Conservation (phyloP, 441 rosid genomes). For the Adansonia madagascariensis region DNA sequence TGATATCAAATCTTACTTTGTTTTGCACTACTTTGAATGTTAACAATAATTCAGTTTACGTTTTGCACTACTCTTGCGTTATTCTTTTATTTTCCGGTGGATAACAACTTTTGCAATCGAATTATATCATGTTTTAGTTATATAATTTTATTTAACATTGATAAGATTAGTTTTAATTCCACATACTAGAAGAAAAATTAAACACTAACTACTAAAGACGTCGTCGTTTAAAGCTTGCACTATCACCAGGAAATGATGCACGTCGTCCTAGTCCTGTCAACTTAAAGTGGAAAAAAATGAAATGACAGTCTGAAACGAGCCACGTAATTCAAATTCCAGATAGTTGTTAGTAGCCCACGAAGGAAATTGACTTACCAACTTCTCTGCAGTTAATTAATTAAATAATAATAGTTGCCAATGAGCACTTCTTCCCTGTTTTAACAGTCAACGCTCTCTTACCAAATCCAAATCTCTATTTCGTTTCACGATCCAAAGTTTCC, state of each 20-base stretch:
- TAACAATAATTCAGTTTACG: not conserved
- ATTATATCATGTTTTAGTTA: too few relatives aligned
- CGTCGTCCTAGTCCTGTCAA: not conserved
- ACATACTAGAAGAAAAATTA: not conserved
- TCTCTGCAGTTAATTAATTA: conserved; percentile 20
- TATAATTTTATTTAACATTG: too few relatives aligned
- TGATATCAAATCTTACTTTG: conserved; percentile 1
- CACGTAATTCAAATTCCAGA: not conserved
- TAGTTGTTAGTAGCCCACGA: not conserved
- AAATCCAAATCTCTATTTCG: conserved; percentile 23
- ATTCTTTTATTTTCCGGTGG: not conserved
- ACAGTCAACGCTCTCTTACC: conserved; percentile 43
- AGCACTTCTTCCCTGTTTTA: conserved; percentile 26
- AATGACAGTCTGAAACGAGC: not conserved
- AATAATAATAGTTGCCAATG: conserved; percentile 27
- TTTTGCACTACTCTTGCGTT: not conserved
- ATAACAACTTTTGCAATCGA: too few relatives aligned
- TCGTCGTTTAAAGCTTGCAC: not conserved
- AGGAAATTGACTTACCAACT: conserved; percentile 40
- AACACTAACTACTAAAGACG: not conserved
- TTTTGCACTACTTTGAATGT: not conserved
- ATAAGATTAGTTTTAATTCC: not conserved
- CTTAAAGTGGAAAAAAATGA: not conserved
- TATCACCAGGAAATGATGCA: not conserved
- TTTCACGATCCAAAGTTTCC: conserved; percentile 20